Evolutionary conservation across 306 rosid species (phyloP).

Genomic region (Trichosanthes truncata): DNA sequence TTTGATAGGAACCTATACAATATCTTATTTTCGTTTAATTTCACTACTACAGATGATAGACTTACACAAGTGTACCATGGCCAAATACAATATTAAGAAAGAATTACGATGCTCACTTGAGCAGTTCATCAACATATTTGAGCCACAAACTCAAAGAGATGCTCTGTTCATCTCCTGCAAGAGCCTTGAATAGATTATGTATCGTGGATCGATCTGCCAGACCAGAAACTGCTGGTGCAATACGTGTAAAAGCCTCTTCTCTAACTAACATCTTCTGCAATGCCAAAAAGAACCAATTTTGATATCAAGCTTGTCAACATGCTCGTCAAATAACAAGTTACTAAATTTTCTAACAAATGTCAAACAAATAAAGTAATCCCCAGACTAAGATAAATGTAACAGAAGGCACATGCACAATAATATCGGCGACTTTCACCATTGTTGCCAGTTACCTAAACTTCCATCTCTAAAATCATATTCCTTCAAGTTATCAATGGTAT

Average conservation of each 20-base stretch:
- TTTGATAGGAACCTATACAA: neutral
- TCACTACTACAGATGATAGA: neutral
- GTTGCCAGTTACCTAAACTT: neutral
- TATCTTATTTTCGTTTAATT: neutral
- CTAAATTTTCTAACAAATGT: neutral
- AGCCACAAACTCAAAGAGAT: conserved; percentile 75
- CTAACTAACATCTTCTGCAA: conserved; percentile 62
- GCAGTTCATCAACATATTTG: conserved; percentile 64
- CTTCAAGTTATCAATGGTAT: neutral
- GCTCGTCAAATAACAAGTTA: conserved; percentile 6
- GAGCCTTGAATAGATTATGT: conserved; percentile 75
- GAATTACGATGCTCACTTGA: conserved; percentile 50
- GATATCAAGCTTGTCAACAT: neutral
- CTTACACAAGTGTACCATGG: neutral
- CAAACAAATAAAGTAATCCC: neutral
- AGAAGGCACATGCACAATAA: neutral
- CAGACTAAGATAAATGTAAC: neutral
- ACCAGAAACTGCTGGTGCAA: conserved; percentile 86
- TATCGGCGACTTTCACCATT: neutral
- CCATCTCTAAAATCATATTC: neutral
- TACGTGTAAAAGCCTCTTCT: conserved; percentile 74
- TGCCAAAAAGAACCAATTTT: conserved; percentile 15
- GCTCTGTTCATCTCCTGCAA: conserved; percentile 64
- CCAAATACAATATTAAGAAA: neutral
- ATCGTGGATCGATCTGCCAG: conserved; percentile 70